Evolutionary conservation across 2,329 filamentous ascomycete species (phyloP).

Genomic region (Pestalotiopsis sp.): DNA sequence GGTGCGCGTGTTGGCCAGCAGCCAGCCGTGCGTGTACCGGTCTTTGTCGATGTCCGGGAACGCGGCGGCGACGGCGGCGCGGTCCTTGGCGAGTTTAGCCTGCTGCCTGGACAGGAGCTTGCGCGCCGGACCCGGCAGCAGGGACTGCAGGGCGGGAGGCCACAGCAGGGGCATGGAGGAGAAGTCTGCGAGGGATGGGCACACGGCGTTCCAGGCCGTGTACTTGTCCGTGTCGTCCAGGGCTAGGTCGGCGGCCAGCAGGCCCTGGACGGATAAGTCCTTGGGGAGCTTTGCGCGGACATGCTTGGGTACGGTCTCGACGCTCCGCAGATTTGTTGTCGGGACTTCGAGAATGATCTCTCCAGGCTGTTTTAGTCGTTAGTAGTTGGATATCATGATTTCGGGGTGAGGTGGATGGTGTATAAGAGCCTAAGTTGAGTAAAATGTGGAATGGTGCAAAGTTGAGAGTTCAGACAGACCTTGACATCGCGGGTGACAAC

Average conservation of each 20-base stretch:
- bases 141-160: slow-evolving; percentile 44
- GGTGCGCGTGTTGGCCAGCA: slow-evolving; percentile 64
- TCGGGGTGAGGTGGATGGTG: no score
- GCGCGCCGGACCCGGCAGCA: slow-evolving; percentile 47
- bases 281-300: slow-evolving; percentile 56
- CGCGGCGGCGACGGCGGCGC: slow-evolving; percentile 42
- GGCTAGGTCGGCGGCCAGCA: slow-evolving; percentile 71
- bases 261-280: slow-evolving; percentile 67
- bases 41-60: slow-evolving; percentile 40
- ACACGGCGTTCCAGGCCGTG: slow-evolving; percentile 65
- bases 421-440: not conserved
- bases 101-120: slow-evolving; percentile 58
- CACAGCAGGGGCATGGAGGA: slow-evolving; percentile 51
- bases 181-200: slow-evolving; percentile 67
- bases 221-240: slow-evolving; percentile 53
- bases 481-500: slow-evolving; percentile 69
- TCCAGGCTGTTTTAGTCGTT: no score
- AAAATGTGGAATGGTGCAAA: not conserved
- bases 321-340: slow-evolving; percentile 62
- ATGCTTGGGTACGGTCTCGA: slow-evolving; percentile 58
- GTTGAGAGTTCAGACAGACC: slow-evolving; percentile 42
- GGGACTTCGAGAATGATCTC: slow-evolving; percentile 70
- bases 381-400: no score
- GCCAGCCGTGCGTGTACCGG: slow-evolving; percentile 58
- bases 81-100: slow-evolving; percentile 53